Percentiles rank a stretch among this genome's conserved stretches.
Evolutionary conservation across 768 basidiomycete species (phyloP).

Genomic region (Leccinum variicolor): DNA sequence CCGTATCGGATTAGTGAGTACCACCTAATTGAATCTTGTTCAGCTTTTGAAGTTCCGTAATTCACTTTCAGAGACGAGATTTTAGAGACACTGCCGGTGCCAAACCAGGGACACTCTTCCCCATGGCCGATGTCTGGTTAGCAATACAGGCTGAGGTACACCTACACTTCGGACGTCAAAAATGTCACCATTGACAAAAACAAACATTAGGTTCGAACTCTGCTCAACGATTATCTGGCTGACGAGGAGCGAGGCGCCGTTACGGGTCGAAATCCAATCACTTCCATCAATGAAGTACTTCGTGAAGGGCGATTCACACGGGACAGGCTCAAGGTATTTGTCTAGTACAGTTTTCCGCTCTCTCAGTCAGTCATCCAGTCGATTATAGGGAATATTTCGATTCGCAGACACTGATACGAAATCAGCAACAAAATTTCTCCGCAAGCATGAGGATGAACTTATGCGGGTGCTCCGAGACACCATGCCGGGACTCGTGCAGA

Average conservation of each 20-base stretch:
- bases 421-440: slow-evolving; percentile 60
- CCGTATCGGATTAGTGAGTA: slow-evolving; percentile 84
- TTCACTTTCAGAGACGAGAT: slow-evolving; percentile 65
- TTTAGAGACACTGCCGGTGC: slow-evolving; percentile 85
- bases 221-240: slow-evolving; percentile 88
- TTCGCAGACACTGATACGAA: slow-evolving; percentile 89
- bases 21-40: background rate
- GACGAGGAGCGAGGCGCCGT: slow-evolving; percentile 82
- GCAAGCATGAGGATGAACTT: slow-evolving; percentile 79
- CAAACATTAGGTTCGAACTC: slow-evolving; percentile 62
- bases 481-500: slow-evolving; percentile 89
- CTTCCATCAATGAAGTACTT: slow-evolving; percentile 91
- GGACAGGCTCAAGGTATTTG: slow-evolving; percentile 71
- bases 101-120: slow-evolving; percentile 74
- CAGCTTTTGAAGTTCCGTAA: background rate
- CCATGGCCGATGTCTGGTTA: slow-evolving; percentile 83
- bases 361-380: background rate
- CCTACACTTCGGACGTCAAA: background rate
- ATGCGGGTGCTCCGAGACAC: slow-evolving; percentile 81
- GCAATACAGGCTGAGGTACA: slow-evolving; percentile 85
- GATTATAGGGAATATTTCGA: slow-evolving; percentile 73
- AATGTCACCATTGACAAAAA: slow-evolving; percentile 2
- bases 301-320: slow-evolving; percentile 76
- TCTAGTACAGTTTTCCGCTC: background rate
- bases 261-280: slow-evolving; percentile 82